Evolutionary conservation across 139 green algal species (phyloP), one percentile per base, ranked within the genome.

Genomic region (Chlamydomonas asymmetrica): DNA sequence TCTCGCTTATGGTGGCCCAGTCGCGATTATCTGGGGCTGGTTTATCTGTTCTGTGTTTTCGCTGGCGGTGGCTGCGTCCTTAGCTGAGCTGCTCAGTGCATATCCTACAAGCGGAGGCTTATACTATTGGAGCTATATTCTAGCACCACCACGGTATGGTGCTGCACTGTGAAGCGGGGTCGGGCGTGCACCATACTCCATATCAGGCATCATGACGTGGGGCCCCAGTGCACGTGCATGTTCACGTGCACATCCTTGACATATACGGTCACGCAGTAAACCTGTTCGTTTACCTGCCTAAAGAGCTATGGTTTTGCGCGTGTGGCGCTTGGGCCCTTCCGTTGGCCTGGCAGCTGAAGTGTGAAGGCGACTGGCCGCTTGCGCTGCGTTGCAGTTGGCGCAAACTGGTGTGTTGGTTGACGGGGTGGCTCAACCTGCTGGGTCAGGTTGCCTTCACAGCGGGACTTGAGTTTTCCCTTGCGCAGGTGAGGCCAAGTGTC

Each of bases 21-120:
- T 88, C 13, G 62, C 65, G 7, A 60, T 88, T 20, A 75, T 88
- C 34, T 90, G 84, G 84, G 85, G 81, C 56, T 91, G 86, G 86
- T 35, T 82, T 13, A 34, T 82, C 1, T 43, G 75, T 23, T 62
- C 41, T 20, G 49, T 78, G 34, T 79, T 85, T 52, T 71, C 74
- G 54, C 49, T 80, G n/a, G 63, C 75, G 57, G 72, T 89, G 27
- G 74, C 65, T 13, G 61, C 76, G 16, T 74, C 63, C 50, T 71
- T 90, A 64, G 86, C 78, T 16, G 86, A 91, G 50, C 82, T 91
- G 71, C 71, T 74, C 20, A 80, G 59, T 2, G 74, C 81, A 31
- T 77, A 80, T 52, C 86, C 86, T 41, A 82, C 76, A n/a, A 73
- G 45, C 34, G 84, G 80, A 0, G 83, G 72, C 1, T 65, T 80